Percentiles rank a stretch among this genome's conserved stretches.
phyloP scores from a whole-genome alignment of 805 yeast species.

The Candida montana region DNA sequence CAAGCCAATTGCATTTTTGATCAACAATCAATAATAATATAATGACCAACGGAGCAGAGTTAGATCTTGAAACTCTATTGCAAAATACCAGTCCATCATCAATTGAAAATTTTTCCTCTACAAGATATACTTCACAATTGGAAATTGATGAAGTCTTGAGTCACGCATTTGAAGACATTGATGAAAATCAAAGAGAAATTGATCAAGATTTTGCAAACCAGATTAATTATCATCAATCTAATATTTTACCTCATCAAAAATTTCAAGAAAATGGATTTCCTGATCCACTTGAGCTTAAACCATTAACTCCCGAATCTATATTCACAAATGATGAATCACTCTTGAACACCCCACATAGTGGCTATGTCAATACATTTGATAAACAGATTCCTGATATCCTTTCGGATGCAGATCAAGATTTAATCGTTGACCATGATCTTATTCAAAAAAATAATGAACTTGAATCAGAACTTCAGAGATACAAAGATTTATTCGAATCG shows the following conservation, averaged over 20 bases:
- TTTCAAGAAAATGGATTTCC: not conserved
- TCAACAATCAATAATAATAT: not conserved
- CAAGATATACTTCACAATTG: conserved; percentile 19
- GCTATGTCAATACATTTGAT: not conserved
- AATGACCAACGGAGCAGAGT: conserved; percentile 5
- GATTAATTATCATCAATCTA: no score
- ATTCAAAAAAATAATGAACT: conserved; percentile 1
- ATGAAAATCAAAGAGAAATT: conserved; percentile 5
- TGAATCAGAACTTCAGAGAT: conserved; percentile 15
- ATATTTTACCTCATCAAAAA: not conserved
- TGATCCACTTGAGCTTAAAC: conserved; percentile 5
- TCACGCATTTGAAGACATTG: conserved; percentile 13
- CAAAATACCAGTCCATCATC: conserved; percentile 5
- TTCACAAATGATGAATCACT: conserved; percentile 28
- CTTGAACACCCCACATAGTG: conserved; percentile 15
- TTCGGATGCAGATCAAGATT: no score
- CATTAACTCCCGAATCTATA: conserved; percentile 33
- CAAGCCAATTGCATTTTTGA: no score
- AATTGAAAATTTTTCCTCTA: conserved; percentile 5
- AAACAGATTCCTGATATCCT: no score
- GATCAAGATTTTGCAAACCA: not conserved
- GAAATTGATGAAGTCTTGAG: conserved; percentile 26
- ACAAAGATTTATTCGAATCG: conserved; percentile 29
- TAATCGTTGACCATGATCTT: not conserved
- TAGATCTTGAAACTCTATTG: conserved; percentile 13